Evolutionary conservation across 2,329 filamentous ascomycete species (phyloP), one percentile per base, ranked within the genome.

Genomic region (Clonostachys rosea): DNA sequence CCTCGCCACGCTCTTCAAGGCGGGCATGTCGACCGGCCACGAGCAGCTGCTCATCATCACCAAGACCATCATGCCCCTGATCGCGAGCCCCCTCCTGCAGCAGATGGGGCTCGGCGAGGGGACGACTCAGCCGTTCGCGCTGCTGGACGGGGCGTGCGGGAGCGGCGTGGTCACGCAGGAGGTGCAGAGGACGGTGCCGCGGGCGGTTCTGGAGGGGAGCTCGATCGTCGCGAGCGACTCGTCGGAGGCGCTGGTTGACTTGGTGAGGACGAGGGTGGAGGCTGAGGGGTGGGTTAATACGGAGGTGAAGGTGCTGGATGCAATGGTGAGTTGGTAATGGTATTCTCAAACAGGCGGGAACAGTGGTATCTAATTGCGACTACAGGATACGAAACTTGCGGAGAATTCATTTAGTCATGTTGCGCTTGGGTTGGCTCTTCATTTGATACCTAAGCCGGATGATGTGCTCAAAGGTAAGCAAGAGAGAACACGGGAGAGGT

Each of bases 71-170:
- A 42, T 60, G 46, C 43, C 47, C 1, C 20, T 41, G 2, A 34
- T 65, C 0, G 52, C 54, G 3, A 48, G 36, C 1, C 56, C 56
- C 11, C 45, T 66, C 0, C 20, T 60, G 1, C 9, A 40, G 2
- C 61, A 61, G 34, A 59, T 65, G 57, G 55, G 52, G 1, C 49
- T 65, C 5, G 46, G 13, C 17, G 45, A 0, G 37, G 47, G 20
- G 24, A 49, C 5, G 45, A 20, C 0, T 42, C 40, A 36, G 62
- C 67, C 70, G 0, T 60, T 75, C 43, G 43, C 44, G 4, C 52
- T 81, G 20, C 56, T 83, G 11, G 79, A 83, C 49, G 71, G 71
- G 51, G 77, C 74, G 7, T 81, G 78, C 47, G 78, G 78, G 0
- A 66, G 68, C 5, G 79, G 77, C 1, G 65, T 77, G 14, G 63